phyloP scores from a whole-genome alignment of 176 grass and related monocot genomes.

The sorghum (Sorghum bicolor) region DNA sequence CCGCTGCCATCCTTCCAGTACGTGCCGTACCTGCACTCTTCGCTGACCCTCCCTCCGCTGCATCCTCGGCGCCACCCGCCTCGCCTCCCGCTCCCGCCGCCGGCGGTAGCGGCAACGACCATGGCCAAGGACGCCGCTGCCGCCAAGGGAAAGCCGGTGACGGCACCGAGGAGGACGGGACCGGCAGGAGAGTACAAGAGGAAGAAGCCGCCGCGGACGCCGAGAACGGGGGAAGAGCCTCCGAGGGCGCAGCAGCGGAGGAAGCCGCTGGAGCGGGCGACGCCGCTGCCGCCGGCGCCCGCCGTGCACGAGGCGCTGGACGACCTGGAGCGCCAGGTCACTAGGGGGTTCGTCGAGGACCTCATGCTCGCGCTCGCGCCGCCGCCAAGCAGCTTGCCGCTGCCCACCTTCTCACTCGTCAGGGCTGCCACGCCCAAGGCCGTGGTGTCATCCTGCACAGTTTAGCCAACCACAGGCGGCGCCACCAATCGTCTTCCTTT shows the following conservation, averaged over 20 bases:
- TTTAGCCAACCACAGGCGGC: neutral
- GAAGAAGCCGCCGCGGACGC: conserved; percentile 32
- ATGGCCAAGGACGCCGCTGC: neutral
- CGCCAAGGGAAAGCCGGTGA: neutral
- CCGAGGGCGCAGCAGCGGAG: conserved; percentile 27
- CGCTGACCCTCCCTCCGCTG: conserved; percentile 28
- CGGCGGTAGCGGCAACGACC: neutral
- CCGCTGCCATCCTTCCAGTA: neutral
- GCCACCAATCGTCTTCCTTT: neutral
- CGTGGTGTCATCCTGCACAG: neutral
- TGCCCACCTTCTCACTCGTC: conserved; percentile 46
- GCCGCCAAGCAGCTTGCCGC: conserved; percentile 55
- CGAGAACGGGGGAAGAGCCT: neutral
- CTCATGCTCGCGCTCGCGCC: conserved; percentile 45
- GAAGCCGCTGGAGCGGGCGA: conserved; percentile 36
- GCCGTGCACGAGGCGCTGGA: conserved; percentile 29
- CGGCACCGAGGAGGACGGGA: neutral
- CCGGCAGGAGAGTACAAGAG: conserved; percentile 15
- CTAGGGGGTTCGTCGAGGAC: conserved; percentile 39
- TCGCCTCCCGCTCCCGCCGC: conserved; percentile 26
- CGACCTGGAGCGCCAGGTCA: conserved; percentile 41
- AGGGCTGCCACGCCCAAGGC: conserved; percentile 17
- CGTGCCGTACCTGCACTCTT: neutral
- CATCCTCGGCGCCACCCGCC: conserved; percentile 20
- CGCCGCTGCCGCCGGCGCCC: conserved; percentile 23